A percentile compares a stretch with the other conserved stretches of the same genome.
These are phyloP conservation scores for Linnemannia hyalina DNA, from an alignment of 192 early-diverging fungal genomes.

Conservation along the genomic window DNA sequence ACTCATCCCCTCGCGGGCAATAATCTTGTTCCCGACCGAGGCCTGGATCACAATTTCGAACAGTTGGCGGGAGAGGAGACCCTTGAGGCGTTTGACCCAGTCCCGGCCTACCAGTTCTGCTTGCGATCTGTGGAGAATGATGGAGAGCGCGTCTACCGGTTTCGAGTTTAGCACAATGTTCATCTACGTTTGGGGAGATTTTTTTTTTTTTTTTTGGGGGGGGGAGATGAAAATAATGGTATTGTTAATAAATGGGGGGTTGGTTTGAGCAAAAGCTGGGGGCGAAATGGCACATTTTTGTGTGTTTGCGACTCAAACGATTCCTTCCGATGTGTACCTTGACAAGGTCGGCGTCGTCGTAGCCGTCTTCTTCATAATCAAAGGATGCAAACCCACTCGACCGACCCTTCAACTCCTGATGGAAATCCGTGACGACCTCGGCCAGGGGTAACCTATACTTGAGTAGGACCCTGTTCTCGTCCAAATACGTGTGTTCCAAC, in stretches of 20 bases:
- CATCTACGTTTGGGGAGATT: conserved; percentile 63
- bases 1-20: conserved; percentile 87
- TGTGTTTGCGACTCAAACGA: too few relatives aligned
- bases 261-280: too few relatives aligned
- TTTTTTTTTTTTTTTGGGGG: too few relatives aligned
- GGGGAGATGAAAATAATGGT: not conserved
- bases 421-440: conserved; percentile 96
- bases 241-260: too few relatives aligned
- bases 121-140: conserved; percentile 85
- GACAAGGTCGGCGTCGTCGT: conserved; percentile 87
- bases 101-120: conserved; percentile 81
- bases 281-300: too few relatives aligned
- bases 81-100: conserved; percentile 86
- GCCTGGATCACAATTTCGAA: conserved; percentile 97
- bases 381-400: conserved; percentile 94
- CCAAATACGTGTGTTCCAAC: conserved; percentile 89
- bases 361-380: conserved; percentile 96
- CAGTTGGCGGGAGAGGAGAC: conserved; percentile 88
- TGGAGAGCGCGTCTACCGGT: conserved; percentile 92
- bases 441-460: conserved; percentile 91
- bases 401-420: conserved; percentile 92
- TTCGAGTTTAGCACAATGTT: conserved; percentile 92
- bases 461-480: conserved; percentile 86
- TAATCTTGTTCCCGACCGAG: conserved; percentile 83
- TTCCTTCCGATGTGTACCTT: conserved; percentile 59